These are phyloP conservation scores for Parietaria judaica DNA, from an alignment of 306 rosid genomes.

Conservation along the genomic window DNA sequence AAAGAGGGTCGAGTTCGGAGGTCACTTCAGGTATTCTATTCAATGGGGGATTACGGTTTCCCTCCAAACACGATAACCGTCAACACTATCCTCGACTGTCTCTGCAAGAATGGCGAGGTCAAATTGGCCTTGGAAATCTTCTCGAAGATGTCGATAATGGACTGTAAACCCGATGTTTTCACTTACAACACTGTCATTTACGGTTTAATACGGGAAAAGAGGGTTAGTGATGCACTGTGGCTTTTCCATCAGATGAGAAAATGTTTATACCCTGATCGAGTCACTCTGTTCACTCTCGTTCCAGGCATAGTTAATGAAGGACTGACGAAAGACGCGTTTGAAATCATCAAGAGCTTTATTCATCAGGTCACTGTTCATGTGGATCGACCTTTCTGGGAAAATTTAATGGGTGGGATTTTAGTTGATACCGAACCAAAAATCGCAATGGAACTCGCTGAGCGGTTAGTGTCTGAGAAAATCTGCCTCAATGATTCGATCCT, in stretches of 20 bases:
- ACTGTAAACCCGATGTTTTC: conserved; percentile 71
- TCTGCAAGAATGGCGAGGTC: conserved; percentile 81
- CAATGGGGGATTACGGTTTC: conserved; percentile 62
- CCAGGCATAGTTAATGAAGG: conserved; percentile 64
- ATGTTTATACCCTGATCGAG: conserved; percentile 65
- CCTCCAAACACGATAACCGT: conserved; percentile 77
- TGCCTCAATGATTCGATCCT: conserved; percentile 56
- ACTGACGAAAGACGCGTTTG: conserved; percentile 51
- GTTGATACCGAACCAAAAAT: conserved; percentile 50
- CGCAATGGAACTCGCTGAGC: conserved; percentile 60
- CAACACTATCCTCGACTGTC: conserved; percentile 73
- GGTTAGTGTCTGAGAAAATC: conserved; percentile 38
- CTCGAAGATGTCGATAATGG: conserved; percentile 56
- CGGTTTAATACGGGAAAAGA: conserved; percentile 62
- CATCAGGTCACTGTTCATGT: conserved; percentile 30
- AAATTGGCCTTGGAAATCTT: conserved; percentile 64
- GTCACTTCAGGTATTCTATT: conserved; percentile 57
- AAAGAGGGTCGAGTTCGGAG: conserved; percentile 59
- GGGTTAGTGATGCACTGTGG: conserved; percentile 70
- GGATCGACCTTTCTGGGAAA: conserved; percentile 60
- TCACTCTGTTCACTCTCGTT: conserved; percentile 80
- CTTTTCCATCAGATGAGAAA: conserved; percentile 95
- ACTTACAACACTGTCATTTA: conserved; percentile 79
- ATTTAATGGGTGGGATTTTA: conserved; percentile 64
- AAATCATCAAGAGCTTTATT: conserved; percentile 45